Evolutionary conservation across 1,284 basidiomycete species (phyloP).

Genomic region (Apiotrichum laibachii): DNA sequence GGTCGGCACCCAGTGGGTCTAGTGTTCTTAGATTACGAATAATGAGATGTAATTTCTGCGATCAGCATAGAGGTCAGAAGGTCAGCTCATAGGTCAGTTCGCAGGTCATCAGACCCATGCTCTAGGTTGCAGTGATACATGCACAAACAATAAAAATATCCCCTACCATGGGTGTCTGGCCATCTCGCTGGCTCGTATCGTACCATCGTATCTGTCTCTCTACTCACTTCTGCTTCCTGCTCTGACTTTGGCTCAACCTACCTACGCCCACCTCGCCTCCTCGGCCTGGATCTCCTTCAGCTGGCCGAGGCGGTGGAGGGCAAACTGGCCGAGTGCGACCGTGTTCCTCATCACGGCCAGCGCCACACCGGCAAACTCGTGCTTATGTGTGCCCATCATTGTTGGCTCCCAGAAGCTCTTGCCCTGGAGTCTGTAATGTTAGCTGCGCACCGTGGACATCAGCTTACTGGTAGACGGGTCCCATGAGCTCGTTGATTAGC

Average conservation of each 20-base stretch:
- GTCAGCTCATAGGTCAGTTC: too few species aligned
- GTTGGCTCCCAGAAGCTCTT: conserved; percentile 12
- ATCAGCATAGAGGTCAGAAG: not conserved
- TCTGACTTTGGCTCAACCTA: not conserved
- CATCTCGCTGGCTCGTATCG: not conserved
- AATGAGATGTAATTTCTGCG: not conserved
- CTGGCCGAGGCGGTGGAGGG: conserved; percentile 9
- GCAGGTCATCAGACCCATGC: too few species aligned
- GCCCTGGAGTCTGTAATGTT: conserved; percentile 5
- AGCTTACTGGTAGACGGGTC: conserved; percentile 76
- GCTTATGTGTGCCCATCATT: conserved; percentile 16
- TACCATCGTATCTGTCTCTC: not conserved
- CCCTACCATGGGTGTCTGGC: not conserved
- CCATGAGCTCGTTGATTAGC: conserved; percentile 77
- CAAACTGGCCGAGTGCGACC: conserved; percentile 11
- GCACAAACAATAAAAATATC: not conserved
- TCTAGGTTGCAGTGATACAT: not conserved
- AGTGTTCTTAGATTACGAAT: not conserved
- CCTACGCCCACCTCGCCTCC: conserved; percentile 10
- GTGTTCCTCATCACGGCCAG: conserved; percentile 12
- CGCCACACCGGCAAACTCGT: conserved; percentile 19
- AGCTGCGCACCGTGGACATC: not conserved
- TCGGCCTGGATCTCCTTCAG: conserved; percentile 15
- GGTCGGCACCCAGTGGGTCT: conserved; percentile 19
- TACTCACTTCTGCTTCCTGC: not conserved